Base-by-base conservation (phyloP, 2,329 filamentous ascomycete species). In the Arthrobotrys conoides region DNA sequence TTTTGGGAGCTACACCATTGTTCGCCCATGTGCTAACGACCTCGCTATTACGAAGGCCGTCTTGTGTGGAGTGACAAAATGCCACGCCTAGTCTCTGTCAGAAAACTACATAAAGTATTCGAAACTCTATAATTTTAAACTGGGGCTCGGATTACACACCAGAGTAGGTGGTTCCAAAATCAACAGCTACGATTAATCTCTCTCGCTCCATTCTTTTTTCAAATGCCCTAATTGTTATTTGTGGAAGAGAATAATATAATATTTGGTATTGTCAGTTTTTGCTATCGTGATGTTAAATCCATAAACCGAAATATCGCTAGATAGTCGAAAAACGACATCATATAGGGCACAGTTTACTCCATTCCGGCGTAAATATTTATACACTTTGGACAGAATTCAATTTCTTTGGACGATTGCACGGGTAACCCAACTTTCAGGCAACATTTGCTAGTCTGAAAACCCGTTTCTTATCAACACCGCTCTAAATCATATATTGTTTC, bases 131-230 rank as follows among this genome's bases (percentile, higher is more conserved):
- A n/a, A n/a, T n/a, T n/a, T n/a, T n/a, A 51, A 51, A 24, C n/a
- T 38, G 10, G 41, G 16, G n/a, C 18, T 20, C 20, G 3, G n/a
- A 38, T 12, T 14, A 53, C 18, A 10, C 38, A 80, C 80, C 80
- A 20, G 80, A 78, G 49, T 68, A 80, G 1, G 77, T 80, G 10
- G 80, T 80, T 3, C 80, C 80, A 70, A 71, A 80, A 30, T 80
- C 80, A 20, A 80, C 73, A 1, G 59, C 69, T 3, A 72, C 59
- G 33, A 72, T 49, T 5, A 72, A 22, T 20, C 38, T 48, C 22
- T 66, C 33, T 14, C 61, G 30, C 18, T 59, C 38, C 49, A 72
- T 66, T 5, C 5, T 64, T 16, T 10, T 24, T 24, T 27, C n/a
- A 46, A 8, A 46, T 20, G 14, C 38, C 12, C 12, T 41, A 41